Conservation (phyloP, 169 alveolate species). For the Perkinsus marinus region DNA sequence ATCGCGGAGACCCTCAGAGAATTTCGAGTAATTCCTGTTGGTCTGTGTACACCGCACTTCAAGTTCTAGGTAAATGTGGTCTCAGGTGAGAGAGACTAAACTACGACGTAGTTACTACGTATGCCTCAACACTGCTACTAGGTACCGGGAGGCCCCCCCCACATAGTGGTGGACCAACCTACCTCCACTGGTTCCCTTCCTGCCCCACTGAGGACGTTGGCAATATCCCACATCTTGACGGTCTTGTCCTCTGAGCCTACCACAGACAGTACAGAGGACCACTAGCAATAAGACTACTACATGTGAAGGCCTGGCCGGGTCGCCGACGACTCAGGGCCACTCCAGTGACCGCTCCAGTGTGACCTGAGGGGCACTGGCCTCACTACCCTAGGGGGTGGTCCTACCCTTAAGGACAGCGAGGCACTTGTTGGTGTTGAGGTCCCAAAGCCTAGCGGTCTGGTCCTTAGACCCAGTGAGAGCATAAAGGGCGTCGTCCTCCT, state of each 20-base stretch:
- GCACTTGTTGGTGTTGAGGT: neutral
- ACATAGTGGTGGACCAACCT: too few species aligned
- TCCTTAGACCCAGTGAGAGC: neutral
- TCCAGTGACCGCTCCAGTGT: constrained; percentile 11
- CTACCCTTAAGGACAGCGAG: neutral
- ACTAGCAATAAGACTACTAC: neutral
- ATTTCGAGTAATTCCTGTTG: too few species aligned
- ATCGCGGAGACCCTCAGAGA: too few species aligned
- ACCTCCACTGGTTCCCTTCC: constrained; percentile 1
- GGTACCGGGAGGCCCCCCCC: too few species aligned
- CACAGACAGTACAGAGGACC: constrained; percentile 18
- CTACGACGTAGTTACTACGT: too few species aligned
- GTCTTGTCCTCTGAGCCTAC: constrained; percentile 53
- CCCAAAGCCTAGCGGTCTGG: neutral
- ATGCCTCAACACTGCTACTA: too few species aligned
- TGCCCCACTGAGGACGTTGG: neutral
- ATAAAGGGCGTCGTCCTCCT: neutral
- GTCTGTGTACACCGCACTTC: too few species aligned
- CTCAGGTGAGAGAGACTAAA: too few species aligned
- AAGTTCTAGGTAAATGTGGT: too few species aligned
- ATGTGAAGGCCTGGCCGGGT: neutral
- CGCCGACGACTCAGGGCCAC: constrained; percentile 3
- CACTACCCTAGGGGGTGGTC: neutral
- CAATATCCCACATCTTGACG: constrained; percentile 43
- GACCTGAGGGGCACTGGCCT: neutral